Evolutionary conservation across 306 rosid species (phyloP).

Genomic region (Pachyrhizus erosus): DNA sequence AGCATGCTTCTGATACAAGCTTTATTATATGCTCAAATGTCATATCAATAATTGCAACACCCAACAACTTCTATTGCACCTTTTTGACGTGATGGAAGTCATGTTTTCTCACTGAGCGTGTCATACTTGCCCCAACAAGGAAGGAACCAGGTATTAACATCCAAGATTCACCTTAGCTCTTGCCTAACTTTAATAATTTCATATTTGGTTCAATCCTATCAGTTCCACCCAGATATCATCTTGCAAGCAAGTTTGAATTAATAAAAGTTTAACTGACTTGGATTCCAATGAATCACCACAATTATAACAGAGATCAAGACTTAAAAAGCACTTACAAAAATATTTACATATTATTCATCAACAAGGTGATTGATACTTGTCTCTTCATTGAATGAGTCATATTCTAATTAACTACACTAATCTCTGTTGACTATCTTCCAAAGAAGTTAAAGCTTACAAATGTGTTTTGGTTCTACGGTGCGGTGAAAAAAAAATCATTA

Average conservation of each 20-base stretch:
- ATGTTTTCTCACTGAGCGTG: not conserved
- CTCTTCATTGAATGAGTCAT: no score
- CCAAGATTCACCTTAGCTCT: conserved; percentile 13
- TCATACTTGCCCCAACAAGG: not conserved
- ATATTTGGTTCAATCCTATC: not conserved
- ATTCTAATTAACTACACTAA: no score
- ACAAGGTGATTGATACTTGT: no score
- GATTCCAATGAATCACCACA: not conserved
- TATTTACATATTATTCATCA: no score
- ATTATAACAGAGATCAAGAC: no score
- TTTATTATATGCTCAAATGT: not conserved
- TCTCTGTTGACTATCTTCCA: not conserved
- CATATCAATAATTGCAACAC: conserved; percentile 11
- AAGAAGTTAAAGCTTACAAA: not conserved
- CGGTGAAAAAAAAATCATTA: no score
- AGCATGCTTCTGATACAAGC: conserved; percentile 9
- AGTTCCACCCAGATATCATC: not conserved
- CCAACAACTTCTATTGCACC: not conserved
- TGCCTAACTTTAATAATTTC: conserved; percentile 4
- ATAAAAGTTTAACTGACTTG: not conserved
- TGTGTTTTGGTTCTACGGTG: no score
- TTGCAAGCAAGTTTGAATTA: not conserved
- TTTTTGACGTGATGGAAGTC: not conserved
- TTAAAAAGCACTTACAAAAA: not conserved
- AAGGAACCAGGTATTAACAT: conserved; percentile 27